Evolutionary conservation across 345 rosid species (phyloP).

Genomic region (Angophora floribunda): DNA sequence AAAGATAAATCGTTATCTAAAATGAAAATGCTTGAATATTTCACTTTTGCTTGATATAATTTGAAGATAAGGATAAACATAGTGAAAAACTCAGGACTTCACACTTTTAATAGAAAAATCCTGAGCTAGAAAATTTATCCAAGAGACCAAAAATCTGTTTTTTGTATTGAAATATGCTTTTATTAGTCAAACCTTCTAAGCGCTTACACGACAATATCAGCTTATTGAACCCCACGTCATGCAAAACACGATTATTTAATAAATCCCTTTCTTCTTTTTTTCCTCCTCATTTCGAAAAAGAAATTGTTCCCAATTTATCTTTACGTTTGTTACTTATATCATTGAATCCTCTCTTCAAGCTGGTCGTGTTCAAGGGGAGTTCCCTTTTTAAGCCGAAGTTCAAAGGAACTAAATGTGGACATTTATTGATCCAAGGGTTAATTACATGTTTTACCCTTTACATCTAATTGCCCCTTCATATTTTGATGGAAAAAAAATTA

Average conservation of each 20-base stretch:
- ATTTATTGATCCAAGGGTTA: neutral
- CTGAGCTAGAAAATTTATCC: neutral
- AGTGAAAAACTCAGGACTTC: neutral
- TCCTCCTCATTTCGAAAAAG: rapidly evolving
- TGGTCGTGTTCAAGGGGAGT: neutral
- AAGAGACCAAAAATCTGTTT: neutral
- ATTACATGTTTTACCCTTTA: neutral
- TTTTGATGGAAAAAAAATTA: neutral
- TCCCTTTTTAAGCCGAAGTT: neutral
- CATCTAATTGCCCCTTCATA: neutral
- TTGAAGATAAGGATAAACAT: neutral
- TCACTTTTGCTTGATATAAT: neutral
- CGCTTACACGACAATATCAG: neutral
- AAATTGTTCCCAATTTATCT: neutral
- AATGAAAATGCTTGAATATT: neutral
- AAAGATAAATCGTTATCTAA: neutral
- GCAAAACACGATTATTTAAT: neutral
- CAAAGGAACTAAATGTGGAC: neutral
- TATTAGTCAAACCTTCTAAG: neutral
- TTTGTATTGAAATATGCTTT: too few species aligned
- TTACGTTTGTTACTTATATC: neutral
- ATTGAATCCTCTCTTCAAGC: neutral
- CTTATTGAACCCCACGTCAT: neutral
- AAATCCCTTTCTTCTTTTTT: neutral
- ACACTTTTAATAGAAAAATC: neutral